A percentile compares a stretch with the other conserved stretches of the same genome.
Conservation (phyloP, 2,329 filamentous ascomycete genomes). For the Phaeophleospora eucalypticola region DNA sequence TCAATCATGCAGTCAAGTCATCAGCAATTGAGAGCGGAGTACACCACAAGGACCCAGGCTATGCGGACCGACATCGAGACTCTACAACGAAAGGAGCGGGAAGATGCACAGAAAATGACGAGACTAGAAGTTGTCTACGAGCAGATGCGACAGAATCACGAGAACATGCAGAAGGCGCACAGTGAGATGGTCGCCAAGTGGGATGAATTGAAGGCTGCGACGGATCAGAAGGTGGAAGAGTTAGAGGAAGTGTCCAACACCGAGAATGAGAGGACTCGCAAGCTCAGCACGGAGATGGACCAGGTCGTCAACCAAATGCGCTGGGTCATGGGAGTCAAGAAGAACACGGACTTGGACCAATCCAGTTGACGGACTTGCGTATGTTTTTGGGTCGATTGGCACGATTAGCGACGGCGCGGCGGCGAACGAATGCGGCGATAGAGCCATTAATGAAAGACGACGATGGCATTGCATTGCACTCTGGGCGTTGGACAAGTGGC, state of each 20-base stretch:
- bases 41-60: conserved; percentile 50
- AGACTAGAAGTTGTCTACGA: conserved; percentile 66
- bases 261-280: conserved; percentile 54
- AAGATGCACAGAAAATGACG: conserved; percentile 44
- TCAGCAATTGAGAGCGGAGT: conserved; percentile 63
- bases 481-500: not conserved
- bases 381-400: no score
- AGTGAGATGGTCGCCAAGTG: conserved; percentile 58
- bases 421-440: not conserved
- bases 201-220: conserved; percentile 60
- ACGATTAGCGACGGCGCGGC: conserved; percentile 10
- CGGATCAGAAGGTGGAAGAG: conserved; percentile 57
- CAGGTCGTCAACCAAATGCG: conserved; percentile 60
- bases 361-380: conserved; percentile 1
- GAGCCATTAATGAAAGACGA: conserved; percentile 7
- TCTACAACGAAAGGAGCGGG: conserved; percentile 53
- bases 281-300: conserved; percentile 60
- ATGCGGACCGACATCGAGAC: conserved; percentile 48
- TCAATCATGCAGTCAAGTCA: conserved; percentile 67
- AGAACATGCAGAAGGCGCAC: conserved; percentile 58
- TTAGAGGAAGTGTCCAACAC: conserved; percentile 57
- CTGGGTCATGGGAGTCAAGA: conserved; percentile 68
- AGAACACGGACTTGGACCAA: conserved; percentile 26
- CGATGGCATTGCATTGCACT: conserved; percentile 1
- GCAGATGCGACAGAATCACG: conserved; percentile 67